These are phyloP conservation scores for Yarrowia keelungensis DNA, from an alignment of 805 yeast genomes.

Conservation along the genomic window DNA sequence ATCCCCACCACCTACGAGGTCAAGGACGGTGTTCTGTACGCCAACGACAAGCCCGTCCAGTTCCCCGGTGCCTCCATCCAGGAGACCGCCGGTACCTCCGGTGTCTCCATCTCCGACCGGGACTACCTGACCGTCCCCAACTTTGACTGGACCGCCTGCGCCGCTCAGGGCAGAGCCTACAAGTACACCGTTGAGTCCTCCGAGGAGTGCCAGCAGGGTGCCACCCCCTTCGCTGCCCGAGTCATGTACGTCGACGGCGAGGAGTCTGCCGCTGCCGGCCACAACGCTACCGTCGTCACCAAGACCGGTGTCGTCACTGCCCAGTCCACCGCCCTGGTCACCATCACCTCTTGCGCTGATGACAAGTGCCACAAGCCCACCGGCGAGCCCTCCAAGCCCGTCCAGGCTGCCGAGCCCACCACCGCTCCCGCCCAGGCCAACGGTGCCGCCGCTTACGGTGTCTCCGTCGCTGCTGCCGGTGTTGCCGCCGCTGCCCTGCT, in stretches of 20 bases:
- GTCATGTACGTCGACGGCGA: conserved; percentile 2
- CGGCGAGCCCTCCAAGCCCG: conserved; percentile 24
- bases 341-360: conserved; percentile 31
- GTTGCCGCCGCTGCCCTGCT: conserved; percentile 34
- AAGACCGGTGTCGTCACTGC: conserved; percentile 30
- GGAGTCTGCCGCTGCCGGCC: conserved; percentile 5
- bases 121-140: conserved; percentile 23
- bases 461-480: conserved; percentile 31
- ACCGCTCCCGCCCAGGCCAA: conserved; percentile 28
- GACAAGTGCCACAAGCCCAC: conserved; percentile 37
- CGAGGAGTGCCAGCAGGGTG: conserved; percentile 25
- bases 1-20: conserved; percentile 32
- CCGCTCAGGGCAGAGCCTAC: conserved; percentile 30
- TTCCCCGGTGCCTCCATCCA: conserved; percentile 9
- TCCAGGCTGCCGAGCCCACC: conserved; percentile 15
- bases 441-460: conserved; percentile 33
- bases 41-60: conserved; percentile 34
- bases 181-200: conserved; percentile 13
- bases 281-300: conserved; percentile 24
- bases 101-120: conserved; percentile 1
- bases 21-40: conserved; percentile 27
- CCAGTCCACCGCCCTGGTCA: conserved; percentile 26
- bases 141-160: conserved; percentile 17
- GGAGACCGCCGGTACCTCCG: neutral
- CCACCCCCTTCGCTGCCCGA: conserved; percentile 21